Conservation (phyloP, 1,284 basidiomycete genomes). For the Cutaneotrichosporon daszewskae region DNA sequence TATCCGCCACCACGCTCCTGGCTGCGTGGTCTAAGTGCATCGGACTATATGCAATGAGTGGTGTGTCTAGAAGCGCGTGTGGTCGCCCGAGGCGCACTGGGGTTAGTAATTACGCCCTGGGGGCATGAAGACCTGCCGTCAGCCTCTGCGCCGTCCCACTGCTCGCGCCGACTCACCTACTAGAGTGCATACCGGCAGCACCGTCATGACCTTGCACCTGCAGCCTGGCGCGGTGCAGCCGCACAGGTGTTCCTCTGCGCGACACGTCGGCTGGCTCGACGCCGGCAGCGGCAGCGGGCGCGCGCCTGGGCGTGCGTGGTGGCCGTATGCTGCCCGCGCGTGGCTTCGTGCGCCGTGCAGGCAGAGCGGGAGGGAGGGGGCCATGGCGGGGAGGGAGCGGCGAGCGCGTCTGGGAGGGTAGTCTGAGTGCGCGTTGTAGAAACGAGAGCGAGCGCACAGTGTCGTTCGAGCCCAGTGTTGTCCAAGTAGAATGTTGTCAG, state of each 20-base stretch:
- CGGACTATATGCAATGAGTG: background rate
- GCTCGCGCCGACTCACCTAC: slow-evolving; percentile 5
- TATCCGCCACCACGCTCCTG: no score
- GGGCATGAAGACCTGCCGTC: background rate
- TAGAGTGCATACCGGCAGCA: slow-evolving; percentile 12
- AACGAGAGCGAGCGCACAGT: no score
- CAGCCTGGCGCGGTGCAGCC: slow-evolving; percentile 16
- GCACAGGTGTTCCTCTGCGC: slow-evolving; percentile 16
- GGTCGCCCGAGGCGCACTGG: slow-evolving; percentile 17
- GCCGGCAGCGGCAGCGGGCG: background rate
- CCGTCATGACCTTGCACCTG: slow-evolving; percentile 21
- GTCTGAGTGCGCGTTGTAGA: no score
- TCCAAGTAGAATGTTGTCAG: no score
- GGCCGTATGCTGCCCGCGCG: background rate
- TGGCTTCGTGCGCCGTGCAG: background rate
- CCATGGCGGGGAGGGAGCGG: background rate
- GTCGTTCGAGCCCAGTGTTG: no score
- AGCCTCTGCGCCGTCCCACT: background rate
- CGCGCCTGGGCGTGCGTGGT: slow-evolving; percentile 1
- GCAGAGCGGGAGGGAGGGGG: background rate
- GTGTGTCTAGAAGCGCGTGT: slow-evolving; percentile 16
- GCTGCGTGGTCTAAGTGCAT: no score
- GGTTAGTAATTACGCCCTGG: background rate
- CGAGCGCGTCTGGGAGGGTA: background rate
- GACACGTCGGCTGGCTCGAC: background rate